Base-by-base conservation (phyloP, 352 stramenopile species). In the Ochromonadaceae sp. region DNA sequence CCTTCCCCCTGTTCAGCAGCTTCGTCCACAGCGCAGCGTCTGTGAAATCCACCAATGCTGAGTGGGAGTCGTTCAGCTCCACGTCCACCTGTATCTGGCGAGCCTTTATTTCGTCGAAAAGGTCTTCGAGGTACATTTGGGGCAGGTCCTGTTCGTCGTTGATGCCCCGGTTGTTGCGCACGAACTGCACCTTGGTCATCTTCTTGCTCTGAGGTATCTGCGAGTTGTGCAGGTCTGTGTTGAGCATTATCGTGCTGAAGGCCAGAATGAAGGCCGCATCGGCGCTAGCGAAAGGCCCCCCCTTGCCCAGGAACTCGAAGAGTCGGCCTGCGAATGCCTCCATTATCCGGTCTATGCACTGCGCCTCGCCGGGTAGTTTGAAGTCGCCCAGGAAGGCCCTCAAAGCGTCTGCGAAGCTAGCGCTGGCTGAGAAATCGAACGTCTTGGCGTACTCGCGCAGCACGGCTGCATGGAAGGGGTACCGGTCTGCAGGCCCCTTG, bases 161-260 rank as follows among this genome's bases (percentile, higher is more conserved):
- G 60, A 97, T 97, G 14, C 90, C 92, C 28, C 87, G 84, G 68
- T 97, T 97, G 67, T 97, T 97, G 47, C 85, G 75, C 5, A 96
- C 76, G 67, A 98, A 98, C 30, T 90, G 81, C 28, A 89, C 78
- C 43, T 88, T 81, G 1, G 86, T 96, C 91, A 98, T 98, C 59
- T 88, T 90, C 39, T 90, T 90, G 31, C 81, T 72, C 52, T 83
- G 76, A 0, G 77, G 32, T 38, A 88, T 81, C 46, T 25, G 1
- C 3, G 59, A 72, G 69, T 89, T 90, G 72, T 92, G 81, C 40
- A 90, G 72, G 70, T 92, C 82, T 0, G 82, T 92, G 66, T 90
- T 90, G 0, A 92, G 72, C 75, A 92, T 88, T 57, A 90, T 90
- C n/a, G 89, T 85, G 65, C 77, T 85, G 67, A 90, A 92, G 1